Evolutionary conservation across 2,329 filamentous ascomycete genomes (phyloP).

Genomic region (Penicillium psychrosexuale): DNA sequence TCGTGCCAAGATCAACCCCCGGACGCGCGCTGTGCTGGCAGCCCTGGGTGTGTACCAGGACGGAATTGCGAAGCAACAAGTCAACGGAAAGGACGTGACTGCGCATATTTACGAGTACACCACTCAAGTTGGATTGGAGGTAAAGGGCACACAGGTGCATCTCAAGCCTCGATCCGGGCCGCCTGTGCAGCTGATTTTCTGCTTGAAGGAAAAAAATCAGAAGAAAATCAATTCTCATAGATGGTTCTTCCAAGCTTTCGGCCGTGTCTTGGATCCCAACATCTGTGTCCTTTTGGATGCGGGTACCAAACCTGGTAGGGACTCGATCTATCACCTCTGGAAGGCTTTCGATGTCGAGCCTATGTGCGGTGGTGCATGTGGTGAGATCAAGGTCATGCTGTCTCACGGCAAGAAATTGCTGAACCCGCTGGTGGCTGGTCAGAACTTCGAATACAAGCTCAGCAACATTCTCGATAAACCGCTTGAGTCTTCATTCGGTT

Average conservation of each 20-base stretch:
- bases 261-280: constrained; percentile 85
- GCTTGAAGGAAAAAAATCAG: constrained; percentile 98
- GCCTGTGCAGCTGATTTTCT: constrained; percentile 95
- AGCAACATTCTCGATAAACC: constrained; percentile 99
- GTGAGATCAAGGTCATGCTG: constrained; percentile 98
- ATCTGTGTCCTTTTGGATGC: constrained; percentile 96
- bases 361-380: constrained; percentile 95
- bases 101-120: constrained; percentile 88
- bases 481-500: constrained; percentile 93
- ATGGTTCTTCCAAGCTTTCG: constrained; percentile 99
- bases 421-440: constrained; percentile 90
- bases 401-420: constrained; percentile 79
- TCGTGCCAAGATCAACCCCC: constrained; percentile 91
- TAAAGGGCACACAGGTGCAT: constrained; percentile 85
- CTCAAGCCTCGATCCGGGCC: constrained; percentile 78
- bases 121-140: constrained; percentile 64
- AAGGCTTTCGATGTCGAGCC: constrained; percentile 97
- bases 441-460: constrained; percentile 99
- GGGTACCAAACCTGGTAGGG: constrained; percentile 87
- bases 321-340: constrained; percentile 97
- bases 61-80: constrained; percentile 96
- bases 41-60: constrained; percentile 97
- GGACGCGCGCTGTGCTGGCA: constrained; percentile 83
- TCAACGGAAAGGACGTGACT: constrained; percentile 93
- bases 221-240: constrained; percentile 99